Percentiles rank a stretch among this genome's conserved stretches.
phyloP scores from a whole-genome alignment of 2,329 filamentous ascomycete species.

The Calonectria pseudoreteaudii region DNA sequence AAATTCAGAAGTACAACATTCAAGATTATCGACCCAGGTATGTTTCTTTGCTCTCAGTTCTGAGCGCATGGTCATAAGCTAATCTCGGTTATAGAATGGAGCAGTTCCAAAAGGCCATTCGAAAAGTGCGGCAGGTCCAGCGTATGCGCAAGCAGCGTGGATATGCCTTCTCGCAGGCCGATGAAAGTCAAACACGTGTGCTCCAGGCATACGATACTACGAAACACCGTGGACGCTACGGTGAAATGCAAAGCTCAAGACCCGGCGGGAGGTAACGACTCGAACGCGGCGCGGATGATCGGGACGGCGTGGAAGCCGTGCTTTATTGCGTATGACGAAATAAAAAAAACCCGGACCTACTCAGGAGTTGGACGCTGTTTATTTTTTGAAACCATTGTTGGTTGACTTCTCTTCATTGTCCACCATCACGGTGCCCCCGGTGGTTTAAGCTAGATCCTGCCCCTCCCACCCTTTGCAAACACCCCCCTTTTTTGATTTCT shows the following conservation, averaged over 20 bases:
- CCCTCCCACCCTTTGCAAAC: constrained; percentile 23
- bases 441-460: constrained; percentile 12
- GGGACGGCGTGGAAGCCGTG: constrained; percentile 21
- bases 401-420: constrained; percentile 15
- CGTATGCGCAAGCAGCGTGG: constrained; percentile 99
- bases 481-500: constrained; percentile 28
- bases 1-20: constrained; percentile 99
- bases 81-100: constrained; percentile 78
- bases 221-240: constrained; percentile 88
- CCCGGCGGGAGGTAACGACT: constrained; percentile 40
- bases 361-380: constrained; percentile 42
- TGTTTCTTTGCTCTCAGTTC: constrained; percentile 43
- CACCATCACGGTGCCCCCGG: constrained; percentile 11
- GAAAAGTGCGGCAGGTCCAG: constrained; percentile 97
- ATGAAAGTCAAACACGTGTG: constrained; percentile 94
- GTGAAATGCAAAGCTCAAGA: constrained; percentile 82
- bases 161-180: constrained; percentile 97
- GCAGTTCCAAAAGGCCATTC: constrained; percentile 99
- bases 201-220: constrained; percentile 99
- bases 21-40: constrained; percentile 97
- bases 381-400: constrained; percentile 29
- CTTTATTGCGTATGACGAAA: constrained; percentile 39
- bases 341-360: constrained; percentile 36
- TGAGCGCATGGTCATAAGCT: constrained; percentile 1
- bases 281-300: constrained; percentile 32